Base-by-base conservation (phyloP, 306 rosid species). In the Rubus idaeus region DNA sequence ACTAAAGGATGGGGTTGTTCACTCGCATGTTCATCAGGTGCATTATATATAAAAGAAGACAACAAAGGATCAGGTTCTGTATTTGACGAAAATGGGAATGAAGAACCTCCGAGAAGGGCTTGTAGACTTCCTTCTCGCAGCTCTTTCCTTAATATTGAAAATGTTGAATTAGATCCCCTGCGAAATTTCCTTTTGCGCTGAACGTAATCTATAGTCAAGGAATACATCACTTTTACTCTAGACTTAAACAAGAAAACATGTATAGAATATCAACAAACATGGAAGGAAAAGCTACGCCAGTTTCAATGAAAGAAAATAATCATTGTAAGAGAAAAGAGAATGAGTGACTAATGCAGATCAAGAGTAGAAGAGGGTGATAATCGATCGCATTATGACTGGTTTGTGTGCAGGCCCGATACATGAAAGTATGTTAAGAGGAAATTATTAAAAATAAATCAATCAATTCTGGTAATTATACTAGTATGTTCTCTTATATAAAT, bases 11-110 rank as follows among this genome's bases (percentile, higher is more conserved):
- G 71, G 64, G 90, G 69, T 64, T 69, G 85, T 46, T 50, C 78
- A 40, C 78, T 86, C 12, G 7, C 68, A 68, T 86, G 75, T 77
- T 86, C 91, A 79, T 87, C 84, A 50, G 75, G 79, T 10, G 91
- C 87, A 83, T 86, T 90, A 84, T 84, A 90, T 42, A 93, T 92
- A 81, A 95, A 95, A 18, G 97, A 92, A 44, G 90, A 87, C 82
- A 95, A 69, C 86, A 95, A 68, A 62, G 92, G 91, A 87, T 95
- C 98, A 7, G 98, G 88, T 74, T 88, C 98, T 3, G 93, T 69
- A 68, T 83, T 88, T 47, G 90, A 81, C 37, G 96, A 74, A 62
- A 87, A 65, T 13, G 76, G 17, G 78, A 67, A 83, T 13, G 88
- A 87, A 71, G 98, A 90, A 75, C 96, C 96, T 65, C 93, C 93